A percentile compares a stretch with the other conserved stretches of the same genome.
phyloP scores from a whole-genome alignment of 2,329 filamentous ascomycete species.

The Drechslerella stenobrocha region DNA sequence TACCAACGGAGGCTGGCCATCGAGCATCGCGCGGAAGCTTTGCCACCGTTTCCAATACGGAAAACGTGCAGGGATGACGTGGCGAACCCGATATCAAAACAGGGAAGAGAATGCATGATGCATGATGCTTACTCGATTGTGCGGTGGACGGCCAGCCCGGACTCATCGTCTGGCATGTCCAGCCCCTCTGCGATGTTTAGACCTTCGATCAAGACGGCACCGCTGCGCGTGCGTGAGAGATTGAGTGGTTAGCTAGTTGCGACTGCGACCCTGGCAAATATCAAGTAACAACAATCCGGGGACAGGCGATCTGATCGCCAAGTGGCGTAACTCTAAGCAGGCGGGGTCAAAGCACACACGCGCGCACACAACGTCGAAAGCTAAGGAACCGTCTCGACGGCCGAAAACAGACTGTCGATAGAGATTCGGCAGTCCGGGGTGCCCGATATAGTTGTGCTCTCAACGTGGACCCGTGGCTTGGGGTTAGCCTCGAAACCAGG shows the following conservation, averaged over 20 bases:
- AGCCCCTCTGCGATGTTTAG: constrained; percentile 52
- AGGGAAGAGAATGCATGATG: constrained; percentile 4
- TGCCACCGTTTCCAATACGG: constrained; percentile 12
- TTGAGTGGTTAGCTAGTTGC: constrained; percentile 24
- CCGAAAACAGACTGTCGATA: neutral
- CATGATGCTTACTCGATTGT: constrained; percentile 50
- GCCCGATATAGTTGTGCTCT: too few relatives aligned
- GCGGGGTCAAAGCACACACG: constrained; percentile 16
- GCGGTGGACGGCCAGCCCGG: constrained; percentile 49
- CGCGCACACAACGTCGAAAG: neutral
- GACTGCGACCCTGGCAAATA: constrained; percentile 8
- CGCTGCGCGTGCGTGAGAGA: constrained; percentile 30
- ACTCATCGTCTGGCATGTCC: constrained; percentile 49
- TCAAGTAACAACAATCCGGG: constrained; percentile 8
- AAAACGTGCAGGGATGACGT: neutral
- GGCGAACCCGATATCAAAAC: neutral
- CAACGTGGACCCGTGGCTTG: too few relatives aligned
- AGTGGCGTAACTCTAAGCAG: neutral
- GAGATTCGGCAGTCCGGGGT: neutral
- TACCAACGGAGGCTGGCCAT: neutral
- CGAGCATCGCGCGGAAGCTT: constrained; percentile 26
- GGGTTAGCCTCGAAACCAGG: too few relatives aligned
- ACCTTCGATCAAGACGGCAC: constrained; percentile 52
- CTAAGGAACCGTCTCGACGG: neutral
- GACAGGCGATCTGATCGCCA: constrained; percentile 16